These are phyloP conservation scores for Pichia paraexigua DNA, from an alignment of 805 yeast genomes.

Conservation along the genomic window DNA sequence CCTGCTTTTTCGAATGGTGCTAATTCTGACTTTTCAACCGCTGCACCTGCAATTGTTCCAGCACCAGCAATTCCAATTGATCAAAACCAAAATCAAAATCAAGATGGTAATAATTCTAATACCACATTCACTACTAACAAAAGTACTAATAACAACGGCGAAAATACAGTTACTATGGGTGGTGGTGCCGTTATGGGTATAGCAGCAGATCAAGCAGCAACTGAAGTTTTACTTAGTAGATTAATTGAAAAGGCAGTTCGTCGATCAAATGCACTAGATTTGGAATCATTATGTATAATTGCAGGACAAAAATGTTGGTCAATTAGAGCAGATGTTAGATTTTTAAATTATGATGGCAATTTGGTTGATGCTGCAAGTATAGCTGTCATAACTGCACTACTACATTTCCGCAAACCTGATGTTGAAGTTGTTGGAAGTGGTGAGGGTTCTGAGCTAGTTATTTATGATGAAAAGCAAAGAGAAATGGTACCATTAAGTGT, in stretches of 20 bases:
- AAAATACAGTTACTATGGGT: slow-evolving; percentile 4
- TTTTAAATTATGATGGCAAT: slow-evolving; percentile 87
- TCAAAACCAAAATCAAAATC: not conserved
- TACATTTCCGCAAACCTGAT: slow-evolving; percentile 81
- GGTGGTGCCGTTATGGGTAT: slow-evolving; percentile 10
- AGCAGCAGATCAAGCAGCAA: slow-evolving; percentile 46
- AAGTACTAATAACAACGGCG: not conserved
- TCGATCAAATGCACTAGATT: slow-evolving; percentile 83
- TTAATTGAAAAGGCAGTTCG: slow-evolving; percentile 87
- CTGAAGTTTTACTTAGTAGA: slow-evolving; percentile 73
- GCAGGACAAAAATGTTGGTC: slow-evolving; percentile 93
- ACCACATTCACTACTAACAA: not conserved
- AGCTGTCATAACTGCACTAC: slow-evolving; percentile 80
- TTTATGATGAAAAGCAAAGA: slow-evolving; percentile 69
- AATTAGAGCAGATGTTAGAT: slow-evolving; percentile 82
- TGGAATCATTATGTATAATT: slow-evolving; percentile 82
- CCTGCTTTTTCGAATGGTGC: slow-evolving; percentile 67
- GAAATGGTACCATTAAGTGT: slow-evolving; percentile 83
- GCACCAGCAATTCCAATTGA: slow-evolving; percentile 2
- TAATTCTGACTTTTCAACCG: slow-evolving; percentile 22
- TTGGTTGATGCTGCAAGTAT: slow-evolving; percentile 84
- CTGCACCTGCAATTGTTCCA: slow-evolving; percentile 9
- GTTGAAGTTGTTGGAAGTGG: slow-evolving; percentile 51
- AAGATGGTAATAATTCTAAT: not conserved
- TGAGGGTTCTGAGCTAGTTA: slow-evolving; percentile 41